Evolutionary conservation across 2,329 filamentous ascomycete species (phyloP).

Genomic region (Emericellopsis atlantica): DNA sequence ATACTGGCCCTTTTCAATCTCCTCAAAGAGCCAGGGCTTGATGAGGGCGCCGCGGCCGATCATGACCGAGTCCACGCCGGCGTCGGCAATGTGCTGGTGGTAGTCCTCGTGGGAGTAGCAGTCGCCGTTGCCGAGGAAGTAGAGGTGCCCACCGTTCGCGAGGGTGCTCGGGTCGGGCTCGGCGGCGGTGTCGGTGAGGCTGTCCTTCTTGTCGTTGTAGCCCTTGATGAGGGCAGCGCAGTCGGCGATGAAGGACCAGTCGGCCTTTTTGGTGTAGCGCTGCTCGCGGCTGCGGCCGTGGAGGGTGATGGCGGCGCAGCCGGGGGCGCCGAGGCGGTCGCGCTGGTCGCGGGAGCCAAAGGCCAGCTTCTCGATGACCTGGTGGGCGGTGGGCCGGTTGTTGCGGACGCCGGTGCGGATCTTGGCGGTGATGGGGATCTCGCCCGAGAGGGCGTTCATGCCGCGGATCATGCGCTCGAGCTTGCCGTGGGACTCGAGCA

Average conservation of each 20-base stretch:
- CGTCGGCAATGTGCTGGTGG: slow-evolving; percentile 60
- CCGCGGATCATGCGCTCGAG: slow-evolving; percentile 89
- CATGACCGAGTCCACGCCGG: slow-evolving; percentile 89
- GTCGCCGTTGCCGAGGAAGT: slow-evolving; percentile 93
- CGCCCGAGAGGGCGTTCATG: slow-evolving; percentile 87
- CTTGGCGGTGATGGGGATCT: slow-evolving; percentile 88
- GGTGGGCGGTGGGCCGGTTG: slow-evolving; percentile 64
- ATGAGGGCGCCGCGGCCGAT: slow-evolving; percentile 89
- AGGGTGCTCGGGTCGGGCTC: slow-evolving; percentile 68
- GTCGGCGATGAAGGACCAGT: slow-evolving; percentile 90
- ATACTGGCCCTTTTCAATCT: slow-evolving; percentile 85
- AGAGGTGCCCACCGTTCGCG: slow-evolving; percentile 60
- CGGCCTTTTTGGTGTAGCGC: slow-evolving; percentile 81
- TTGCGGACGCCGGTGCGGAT: slow-evolving; percentile 85
- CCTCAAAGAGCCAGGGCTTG: slow-evolving; percentile 98
- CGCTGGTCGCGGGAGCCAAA: slow-evolving; percentile 65
- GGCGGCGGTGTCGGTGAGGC: slow-evolving; percentile 59
- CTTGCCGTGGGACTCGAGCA: slow-evolving; percentile 80
- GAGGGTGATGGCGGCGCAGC: slow-evolving; percentile 88
- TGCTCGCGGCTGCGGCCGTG: slow-evolving; percentile 91
- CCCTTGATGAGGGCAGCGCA: slow-evolving; percentile 74
- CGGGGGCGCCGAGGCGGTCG: slow-evolving; percentile 59
- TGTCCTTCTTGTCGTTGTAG: slow-evolving; percentile 58
- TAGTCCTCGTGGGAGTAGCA: slow-evolving; percentile 92
- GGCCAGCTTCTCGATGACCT: slow-evolving; percentile 70